These are phyloP conservation scores for Apiospora hydei DNA, from an alignment of 2,329 filamentous ascomycete genomes.

Conservation along the genomic window DNA sequence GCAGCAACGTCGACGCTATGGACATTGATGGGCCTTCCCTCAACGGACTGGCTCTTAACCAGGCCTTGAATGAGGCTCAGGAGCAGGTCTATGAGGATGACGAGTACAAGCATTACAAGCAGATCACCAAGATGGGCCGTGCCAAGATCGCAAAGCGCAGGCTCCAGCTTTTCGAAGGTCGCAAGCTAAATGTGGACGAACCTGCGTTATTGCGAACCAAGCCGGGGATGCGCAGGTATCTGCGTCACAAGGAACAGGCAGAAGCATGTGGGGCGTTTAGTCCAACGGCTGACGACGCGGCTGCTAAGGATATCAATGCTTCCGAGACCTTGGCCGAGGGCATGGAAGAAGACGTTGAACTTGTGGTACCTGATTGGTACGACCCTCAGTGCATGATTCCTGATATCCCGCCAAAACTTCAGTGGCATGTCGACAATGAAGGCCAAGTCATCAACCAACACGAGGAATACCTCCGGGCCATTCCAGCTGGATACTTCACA, in stretches of 20 bases:
- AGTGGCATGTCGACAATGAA: constrained; percentile 89
- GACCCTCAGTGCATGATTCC: constrained; percentile 86
- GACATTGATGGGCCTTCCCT: constrained; percentile 83
- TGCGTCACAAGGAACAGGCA: constrained; percentile 78
- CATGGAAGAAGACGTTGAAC: constrained; percentile 89
- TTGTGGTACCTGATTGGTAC: constrained; percentile 92
- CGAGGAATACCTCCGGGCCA: constrained; percentile 82
- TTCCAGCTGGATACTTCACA: constrained; percentile 77
- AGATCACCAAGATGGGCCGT: constrained; percentile 96
- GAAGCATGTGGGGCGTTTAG: constrained; percentile 55
- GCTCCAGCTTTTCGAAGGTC: constrained; percentile 83
- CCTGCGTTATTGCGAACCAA: constrained; percentile 86
- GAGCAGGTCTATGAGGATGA: constrained; percentile 89
- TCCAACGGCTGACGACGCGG: constrained; percentile 51
- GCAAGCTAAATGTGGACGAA: constrained; percentile 85
- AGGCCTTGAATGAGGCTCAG: constrained; percentile 68
- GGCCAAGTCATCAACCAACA: constrained; percentile 88
- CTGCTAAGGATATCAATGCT: constrained; percentile 56
- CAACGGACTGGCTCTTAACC: constrained; percentile 68
- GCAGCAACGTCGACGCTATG: constrained; percentile 83
- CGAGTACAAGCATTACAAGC: constrained; percentile 98
- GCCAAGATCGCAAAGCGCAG: constrained; percentile 86
- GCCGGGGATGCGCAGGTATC: constrained; percentile 87
- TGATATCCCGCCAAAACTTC: constrained; percentile 77
- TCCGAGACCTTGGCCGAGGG: constrained; percentile 88